Evolutionary conservation across 805 yeast species (phyloP), one percentile per base, ranked within the genome.

Genomic region (Scheffersomyces spartinae): DNA sequence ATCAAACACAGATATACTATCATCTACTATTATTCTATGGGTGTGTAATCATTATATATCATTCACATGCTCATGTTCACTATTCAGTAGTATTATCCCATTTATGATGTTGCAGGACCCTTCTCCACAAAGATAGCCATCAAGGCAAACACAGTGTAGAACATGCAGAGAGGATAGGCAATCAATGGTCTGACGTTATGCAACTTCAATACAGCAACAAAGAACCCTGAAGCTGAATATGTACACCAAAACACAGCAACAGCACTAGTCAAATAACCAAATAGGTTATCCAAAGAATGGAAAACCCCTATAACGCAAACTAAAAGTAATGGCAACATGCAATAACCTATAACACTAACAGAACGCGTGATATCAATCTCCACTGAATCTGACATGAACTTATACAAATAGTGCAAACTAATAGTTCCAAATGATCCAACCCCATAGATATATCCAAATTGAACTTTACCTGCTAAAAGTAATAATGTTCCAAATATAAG

Each of bases 381-480:
- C 23, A 63, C 64, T 22, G 58, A 61, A 29, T 67, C 69, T 29
- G 94, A 74, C 98, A 91, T 91, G 34, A 84, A 61, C 47, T 80
- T 85, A 49, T 93, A 79, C 31, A 91, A 61, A 39, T 71, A 70
- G 52, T 86, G 96, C 36, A 85, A 68, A 17, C 94, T 74, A 9
- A 83, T 47, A 2, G 94, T 79, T 10, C 98, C 98, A 39, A 88
- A 74, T 21, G 91, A 55, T 1, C 95, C 97, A 21, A 91, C 94
- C 20, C 98, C 97, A 45, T 91, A 91, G 25, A 91, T 81, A 50
- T 91, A 91, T 2, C 97, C 97, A 47, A 91, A 91, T 49, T 91
- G 97, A 9, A 88, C 81, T 49, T 88, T 91, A 4, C 98, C 97
- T 1, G 94, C 76, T 22, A 86, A 61, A 26, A 88, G 57, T 27